phyloP scores from a whole-genome alignment of 2,329 filamentous ascomycete genomes.

The Penicillium paneum region DNA sequence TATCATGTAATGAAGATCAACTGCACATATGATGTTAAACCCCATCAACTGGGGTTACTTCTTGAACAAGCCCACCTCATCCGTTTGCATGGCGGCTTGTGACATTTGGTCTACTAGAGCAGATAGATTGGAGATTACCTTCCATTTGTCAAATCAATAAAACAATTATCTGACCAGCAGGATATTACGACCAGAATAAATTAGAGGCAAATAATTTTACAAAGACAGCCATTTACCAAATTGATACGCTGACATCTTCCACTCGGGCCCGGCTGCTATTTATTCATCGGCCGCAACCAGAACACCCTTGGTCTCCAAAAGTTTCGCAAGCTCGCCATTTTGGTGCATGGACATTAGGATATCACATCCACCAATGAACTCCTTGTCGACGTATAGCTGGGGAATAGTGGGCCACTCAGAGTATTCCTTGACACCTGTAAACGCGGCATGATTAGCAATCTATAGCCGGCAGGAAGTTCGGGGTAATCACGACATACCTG shows the following conservation, averaged over 20 bases:
- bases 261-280: conserved; percentile 4
- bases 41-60: conserved; percentile 15
- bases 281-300: conserved; percentile 60
- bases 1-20: conserved; percentile 11
- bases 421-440: conserved; percentile 91
- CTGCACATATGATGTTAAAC: conserved; percentile 15
- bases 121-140: neutral
- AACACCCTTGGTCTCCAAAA: conserved; percentile 90
- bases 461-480: neutral
- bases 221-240: conserved; percentile 10
- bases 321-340: conserved; percentile 85
- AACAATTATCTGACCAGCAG: conserved; percentile 7
- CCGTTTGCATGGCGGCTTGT: neutral
- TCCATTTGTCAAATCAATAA: neutral
- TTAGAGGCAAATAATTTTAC: conserved; percentile 15
- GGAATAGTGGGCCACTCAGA: conserved; percentile 99
- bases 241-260: conserved; percentile 2
- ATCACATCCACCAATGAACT: conserved; percentile 97
- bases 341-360: conserved; percentile 97
- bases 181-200: conserved; percentile 10
- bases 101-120: neutral
- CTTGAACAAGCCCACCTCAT: neutral
- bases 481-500: conserved; percentile 55
- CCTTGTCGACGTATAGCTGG: conserved; percentile 90
- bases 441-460: neutral